phyloP scores from a whole-genome alignment of 1,139 yeast genomes.

The Kazachstania sp. region DNA sequence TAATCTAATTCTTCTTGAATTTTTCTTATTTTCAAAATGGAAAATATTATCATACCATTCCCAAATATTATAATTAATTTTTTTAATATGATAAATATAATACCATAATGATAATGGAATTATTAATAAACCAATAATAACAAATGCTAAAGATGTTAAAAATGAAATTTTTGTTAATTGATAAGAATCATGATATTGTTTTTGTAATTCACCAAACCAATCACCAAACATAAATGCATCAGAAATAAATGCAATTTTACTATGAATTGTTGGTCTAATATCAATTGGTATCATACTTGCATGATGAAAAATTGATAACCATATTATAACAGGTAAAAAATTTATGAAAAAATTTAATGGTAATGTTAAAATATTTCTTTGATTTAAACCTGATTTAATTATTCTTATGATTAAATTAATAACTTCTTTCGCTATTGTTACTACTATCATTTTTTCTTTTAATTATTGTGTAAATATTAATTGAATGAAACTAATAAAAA shows the following conservation, averaged over 20 bases:
- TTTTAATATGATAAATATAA: conserved; percentile 18
- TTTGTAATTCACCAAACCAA: conserved; percentile 21
- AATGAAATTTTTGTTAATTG: conserved; percentile 7
- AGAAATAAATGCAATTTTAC: conserved; percentile 22
- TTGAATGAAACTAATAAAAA: no score
- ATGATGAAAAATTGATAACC: conserved; percentile 54
- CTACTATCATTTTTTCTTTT: background rate
- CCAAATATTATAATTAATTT: conserved; percentile 15
- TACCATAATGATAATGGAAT: conserved; percentile 23
- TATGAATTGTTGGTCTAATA: conserved; percentile 47
- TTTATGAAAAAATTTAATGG: conserved; percentile 41
- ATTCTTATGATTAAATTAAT: conserved; percentile 5
- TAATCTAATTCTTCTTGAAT: conserved; percentile 14
- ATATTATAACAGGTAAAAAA: conserved; percentile 46
- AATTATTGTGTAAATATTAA: no score
- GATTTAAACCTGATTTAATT: conserved; percentile 30
- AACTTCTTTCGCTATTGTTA: background rate
- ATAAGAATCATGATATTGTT: conserved; percentile 9
- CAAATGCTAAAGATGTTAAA: conserved; percentile 12
- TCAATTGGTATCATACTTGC: conserved; percentile 51
- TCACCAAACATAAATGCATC: conserved; percentile 29
- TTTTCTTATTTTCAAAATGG: conserved; percentile 15
- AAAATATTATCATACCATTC: conserved; percentile 23
- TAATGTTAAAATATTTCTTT: conserved; percentile 34
- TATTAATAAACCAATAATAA: conserved; percentile 9